phyloP scores from a whole-genome alignment of 1,139 yeast species.

The Arxiozyma heterogenica region DNA sequence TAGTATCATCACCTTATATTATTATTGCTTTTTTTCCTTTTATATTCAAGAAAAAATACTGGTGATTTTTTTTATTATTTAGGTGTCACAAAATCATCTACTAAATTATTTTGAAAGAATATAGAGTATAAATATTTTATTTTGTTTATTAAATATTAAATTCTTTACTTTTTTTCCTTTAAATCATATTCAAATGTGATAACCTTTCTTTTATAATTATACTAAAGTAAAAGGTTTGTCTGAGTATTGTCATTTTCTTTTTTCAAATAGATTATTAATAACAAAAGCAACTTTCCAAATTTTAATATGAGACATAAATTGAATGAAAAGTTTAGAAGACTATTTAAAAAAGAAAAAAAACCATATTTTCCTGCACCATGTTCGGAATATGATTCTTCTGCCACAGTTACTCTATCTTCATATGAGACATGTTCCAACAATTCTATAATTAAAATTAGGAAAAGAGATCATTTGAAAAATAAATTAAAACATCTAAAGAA shows the following conservation, averaged over 20 bases:
- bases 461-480: not conserved
- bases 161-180: too few species aligned
- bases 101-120: too few species aligned
- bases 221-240: too few species aligned
- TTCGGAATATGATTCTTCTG: not conserved
- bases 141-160: too few species aligned
- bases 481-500: not conserved
- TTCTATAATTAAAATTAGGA: not conserved
- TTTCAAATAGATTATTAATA: not conserved
- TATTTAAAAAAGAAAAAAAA: not conserved
- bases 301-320: not conserved
- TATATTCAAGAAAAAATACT: too few species aligned
- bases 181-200: too few species aligned
- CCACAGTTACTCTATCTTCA: not conserved
- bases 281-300: not conserved
- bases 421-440: not conserved
- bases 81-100: not conserved
- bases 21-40: too few species aligned
- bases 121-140: not conserved
- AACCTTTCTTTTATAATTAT: too few species aligned
- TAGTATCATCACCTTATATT: too few species aligned
- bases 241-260: too few species aligned
- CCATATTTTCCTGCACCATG: not conserved
- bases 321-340: too few species aligned
- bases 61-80: too few species aligned